phyloP scores from a whole-genome alignment of 768 basidiomycete species.

The Thelephora ganbajun region DNA sequence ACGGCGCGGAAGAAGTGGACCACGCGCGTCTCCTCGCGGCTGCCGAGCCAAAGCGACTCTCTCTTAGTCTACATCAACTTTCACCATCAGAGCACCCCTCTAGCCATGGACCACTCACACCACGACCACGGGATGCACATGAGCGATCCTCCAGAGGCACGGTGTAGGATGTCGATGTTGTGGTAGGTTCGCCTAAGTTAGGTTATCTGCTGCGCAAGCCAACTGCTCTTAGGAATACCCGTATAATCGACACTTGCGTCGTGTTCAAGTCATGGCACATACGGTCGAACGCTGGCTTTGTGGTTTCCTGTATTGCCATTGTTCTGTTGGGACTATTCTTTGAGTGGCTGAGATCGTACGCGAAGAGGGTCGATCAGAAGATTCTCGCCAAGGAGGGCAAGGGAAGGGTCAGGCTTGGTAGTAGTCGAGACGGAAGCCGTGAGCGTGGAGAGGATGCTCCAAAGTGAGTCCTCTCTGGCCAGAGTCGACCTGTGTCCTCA shows the following conservation, averaged over 20 bases:
- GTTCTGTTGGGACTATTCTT: constrained; percentile 57
- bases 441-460: constrained; percentile 32
- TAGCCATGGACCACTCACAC: too few species aligned
- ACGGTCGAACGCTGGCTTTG: constrained; percentile 35
- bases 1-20: too few species aligned
- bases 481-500: not conserved
- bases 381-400: constrained; percentile 37
- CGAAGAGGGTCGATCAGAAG: constrained; percentile 40
- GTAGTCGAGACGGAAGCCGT: not conserved
- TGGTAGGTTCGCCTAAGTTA: constrained; percentile 29
- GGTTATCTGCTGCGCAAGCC: not conserved
- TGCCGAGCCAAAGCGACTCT: too few species aligned
- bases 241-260: constrained; percentile 68
- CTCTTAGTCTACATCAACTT: too few species aligned
- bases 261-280: constrained; percentile 76
- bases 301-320: constrained; percentile 53
- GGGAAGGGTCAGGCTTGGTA: constrained; percentile 23
- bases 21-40: too few species aligned
- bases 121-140: not conserved
- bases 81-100: too few species aligned
- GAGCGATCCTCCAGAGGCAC: not conserved
- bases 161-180: constrained; percentile 72
- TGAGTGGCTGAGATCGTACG: constrained; percentile 63
- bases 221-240: constrained; percentile 43
- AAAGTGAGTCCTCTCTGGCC: constrained; percentile 18